Percentiles rank a stretch among this genome's conserved stretches.
These are phyloP conservation scores for Diospyros lotus DNA, from an alignment of 148 eudicot species.

Conservation along the genomic window DNA sequence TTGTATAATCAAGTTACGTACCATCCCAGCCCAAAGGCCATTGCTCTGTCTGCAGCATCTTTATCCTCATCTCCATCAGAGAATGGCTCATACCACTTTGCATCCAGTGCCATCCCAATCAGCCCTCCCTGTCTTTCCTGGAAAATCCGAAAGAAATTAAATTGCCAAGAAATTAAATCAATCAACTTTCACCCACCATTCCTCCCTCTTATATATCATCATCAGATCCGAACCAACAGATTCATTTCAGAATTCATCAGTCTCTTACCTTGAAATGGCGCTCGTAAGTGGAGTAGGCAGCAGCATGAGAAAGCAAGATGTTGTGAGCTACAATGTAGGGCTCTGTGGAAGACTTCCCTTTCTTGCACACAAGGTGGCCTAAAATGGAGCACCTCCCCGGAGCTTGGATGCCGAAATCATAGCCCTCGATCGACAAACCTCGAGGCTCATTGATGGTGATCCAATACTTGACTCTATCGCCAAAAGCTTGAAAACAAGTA, in stretches of 20 bases:
- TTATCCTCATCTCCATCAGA: slow-evolving; percentile 60
- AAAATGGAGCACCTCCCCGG: slow-evolving; percentile 92
- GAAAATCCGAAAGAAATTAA: not conserved
- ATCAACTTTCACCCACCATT: not conserved
- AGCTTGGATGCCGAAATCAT: slow-evolving; percentile 82
- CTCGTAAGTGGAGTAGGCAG: slow-evolving; percentile 60
- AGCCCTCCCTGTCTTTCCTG: slow-evolving; percentile 74
- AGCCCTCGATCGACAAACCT: slow-evolving; percentile 72
- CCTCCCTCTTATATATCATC: not conserved
- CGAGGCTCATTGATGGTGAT: slow-evolving; percentile 97
- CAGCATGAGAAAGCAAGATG: slow-evolving; percentile 80
- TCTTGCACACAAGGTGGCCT: slow-evolving; percentile 62
- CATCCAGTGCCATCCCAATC: slow-evolving; percentile 76
- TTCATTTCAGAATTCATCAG: not conserved
- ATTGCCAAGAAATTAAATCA: not conserved
- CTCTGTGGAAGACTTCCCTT: slow-evolving; percentile 71
- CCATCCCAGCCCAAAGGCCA: slow-evolving; percentile 88
- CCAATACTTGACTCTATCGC: slow-evolving; percentile 93
- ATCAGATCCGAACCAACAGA: not conserved
- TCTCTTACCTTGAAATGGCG: slow-evolving; percentile 64
- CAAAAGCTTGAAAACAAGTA: slow-evolving; percentile 82
- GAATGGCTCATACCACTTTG: slow-evolving; percentile 89
- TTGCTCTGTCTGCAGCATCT: slow-evolving; percentile 80
- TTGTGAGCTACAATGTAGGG: slow-evolving; percentile 91
- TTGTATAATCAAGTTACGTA: slow-evolving; percentile 21